Evolutionary conservation across 2,329 filamentous ascomycete genomes (phyloP).

Genomic region (Microdochium paspali): DNA sequence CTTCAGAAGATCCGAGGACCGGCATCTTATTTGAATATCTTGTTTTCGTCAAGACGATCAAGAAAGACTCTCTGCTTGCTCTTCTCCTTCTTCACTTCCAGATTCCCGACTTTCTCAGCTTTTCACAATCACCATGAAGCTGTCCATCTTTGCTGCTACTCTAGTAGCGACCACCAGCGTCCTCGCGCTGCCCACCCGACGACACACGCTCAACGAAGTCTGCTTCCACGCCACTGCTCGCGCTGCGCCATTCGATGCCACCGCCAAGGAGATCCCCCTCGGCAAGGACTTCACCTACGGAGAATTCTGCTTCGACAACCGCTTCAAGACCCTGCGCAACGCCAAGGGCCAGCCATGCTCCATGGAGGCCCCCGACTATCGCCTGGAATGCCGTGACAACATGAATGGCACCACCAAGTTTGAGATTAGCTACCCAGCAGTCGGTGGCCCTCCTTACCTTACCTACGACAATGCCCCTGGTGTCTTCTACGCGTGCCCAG

Average conservation of each 20-base stretch:
- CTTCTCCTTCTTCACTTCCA: neutral
- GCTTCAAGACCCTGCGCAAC: neutral
- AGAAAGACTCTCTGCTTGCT: too few relatives aligned
- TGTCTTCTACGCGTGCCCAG: slow-evolving; percentile 15
- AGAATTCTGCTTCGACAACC: neutral
- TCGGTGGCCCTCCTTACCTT: slow-evolving; percentile 11
- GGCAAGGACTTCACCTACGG: neutral
- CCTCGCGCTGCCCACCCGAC: neutral
- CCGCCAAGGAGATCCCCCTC: neutral
- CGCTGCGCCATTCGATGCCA: neutral
- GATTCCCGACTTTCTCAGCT: neutral
- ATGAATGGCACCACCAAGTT: slow-evolving; percentile 13
- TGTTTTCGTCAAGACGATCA: neutral
- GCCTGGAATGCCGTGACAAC: slow-evolving; percentile 17
- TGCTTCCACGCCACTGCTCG: neutral
- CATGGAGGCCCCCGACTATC: slow-evolving; percentile 3
- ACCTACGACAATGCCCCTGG: slow-evolving; percentile 12
- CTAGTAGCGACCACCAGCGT: neutral
- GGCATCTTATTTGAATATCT: neutral
- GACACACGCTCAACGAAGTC: neutral
- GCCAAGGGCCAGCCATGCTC: neutral
- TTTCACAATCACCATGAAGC: neutral
- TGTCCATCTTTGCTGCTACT: neutral
- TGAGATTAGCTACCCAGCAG: slow-evolving; percentile 6
- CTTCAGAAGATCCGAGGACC: too few relatives aligned